Percentiles rank a stretch among this genome's conserved stretches.
Evolutionary conservation across 2,329 filamentous ascomycete species (phyloP).

Genomic region (Scedosporium boydii): DNA sequence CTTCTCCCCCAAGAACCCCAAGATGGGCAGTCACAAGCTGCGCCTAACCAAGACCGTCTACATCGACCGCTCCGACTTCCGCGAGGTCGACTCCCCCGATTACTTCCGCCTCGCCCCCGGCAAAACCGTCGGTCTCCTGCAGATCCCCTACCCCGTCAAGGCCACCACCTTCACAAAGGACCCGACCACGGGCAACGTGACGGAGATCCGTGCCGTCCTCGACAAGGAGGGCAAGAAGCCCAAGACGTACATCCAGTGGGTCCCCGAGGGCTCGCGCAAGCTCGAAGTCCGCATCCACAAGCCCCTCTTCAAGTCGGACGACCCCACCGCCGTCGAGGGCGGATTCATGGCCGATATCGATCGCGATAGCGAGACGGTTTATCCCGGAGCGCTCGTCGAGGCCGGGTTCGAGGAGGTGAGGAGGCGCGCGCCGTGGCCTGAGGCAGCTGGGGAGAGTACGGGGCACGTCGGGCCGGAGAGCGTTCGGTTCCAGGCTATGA

Average conservation of each 20-base stretch:
- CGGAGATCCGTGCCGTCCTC: constrained; percentile 51
- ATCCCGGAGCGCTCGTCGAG: constrained; percentile 69
- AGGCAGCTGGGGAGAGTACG: constrained; percentile 56
- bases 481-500: constrained; percentile 84
- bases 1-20: constrained; percentile 73
- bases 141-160: constrained; percentile 61
- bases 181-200: constrained; percentile 51
- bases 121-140: constrained; percentile 66
- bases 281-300: constrained; percentile 74
- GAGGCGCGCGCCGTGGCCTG: constrained; percentile 69
- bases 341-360: constrained; percentile 82
- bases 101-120: constrained; percentile 76
- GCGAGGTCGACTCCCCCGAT: constrained; percentile 62
- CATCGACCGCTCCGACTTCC: constrained; percentile 75
- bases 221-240: constrained; percentile 64
- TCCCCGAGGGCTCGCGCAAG: constrained; percentile 56
- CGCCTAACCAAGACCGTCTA: constrained; percentile 70
- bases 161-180: constrained; percentile 63
- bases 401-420: constrained; percentile 71
- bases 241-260: constrained; percentile 89
- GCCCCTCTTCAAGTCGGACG: constrained; percentile 75
- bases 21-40: constrained; percentile 50
- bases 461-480: constrained; percentile 58
- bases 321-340: constrained; percentile 66
- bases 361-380: constrained; percentile 74